Base-by-base conservation (phyloP, 306 rosid genomes). In the Senna tora region DNA sequence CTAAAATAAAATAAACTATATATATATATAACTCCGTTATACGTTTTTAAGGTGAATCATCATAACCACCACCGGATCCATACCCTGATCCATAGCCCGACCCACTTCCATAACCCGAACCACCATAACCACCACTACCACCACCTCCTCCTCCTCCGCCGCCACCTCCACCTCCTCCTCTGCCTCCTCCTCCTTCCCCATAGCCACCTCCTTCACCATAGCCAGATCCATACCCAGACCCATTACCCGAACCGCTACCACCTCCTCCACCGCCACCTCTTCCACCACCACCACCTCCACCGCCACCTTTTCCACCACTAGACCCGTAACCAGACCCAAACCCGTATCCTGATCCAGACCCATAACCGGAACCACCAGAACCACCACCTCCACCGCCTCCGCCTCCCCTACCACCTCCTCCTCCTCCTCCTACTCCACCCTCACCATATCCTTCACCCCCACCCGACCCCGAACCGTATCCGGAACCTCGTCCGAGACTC, bases 51-150 rank as follows among this genome's bases (percentile, higher is more conserved):
- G 87, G 84, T 13, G 62, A 76, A 22, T 57, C 42, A 32, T 32
- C 42, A 32, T 32, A 61, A 38, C 75, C 75, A 5, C 66, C 75
- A 14, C 87, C 87, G 4, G 82, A 82, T 0, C 83, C 84, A 12
- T 34, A 85, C 6, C 92, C 89, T 4, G 67, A 70, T 15, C 96
- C 96, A 69, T 78, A 64, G 0, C 96, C 92, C 0, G 80, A 85
- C 3, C 92, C 92, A 9, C 83, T 56, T 1, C 89, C 93, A 12
- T 20, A 50, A 10, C 93, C 93, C 6, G 64, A 76, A 5, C 88
- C 88, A 12, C 83, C 84, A 8, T 60, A 65, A 1, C 76, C 63
- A 0, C 80, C 67, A 0, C 86, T 73, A 0, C 87, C 30, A 3
- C 30, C 30, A 1, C 30, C 30, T 25, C 30, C 30, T 25, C 30